Evolutionary conservation across 2,329 filamentous ascomycete genomes (phyloP).

Genomic region (Colletotrichum cereale): DNA sequence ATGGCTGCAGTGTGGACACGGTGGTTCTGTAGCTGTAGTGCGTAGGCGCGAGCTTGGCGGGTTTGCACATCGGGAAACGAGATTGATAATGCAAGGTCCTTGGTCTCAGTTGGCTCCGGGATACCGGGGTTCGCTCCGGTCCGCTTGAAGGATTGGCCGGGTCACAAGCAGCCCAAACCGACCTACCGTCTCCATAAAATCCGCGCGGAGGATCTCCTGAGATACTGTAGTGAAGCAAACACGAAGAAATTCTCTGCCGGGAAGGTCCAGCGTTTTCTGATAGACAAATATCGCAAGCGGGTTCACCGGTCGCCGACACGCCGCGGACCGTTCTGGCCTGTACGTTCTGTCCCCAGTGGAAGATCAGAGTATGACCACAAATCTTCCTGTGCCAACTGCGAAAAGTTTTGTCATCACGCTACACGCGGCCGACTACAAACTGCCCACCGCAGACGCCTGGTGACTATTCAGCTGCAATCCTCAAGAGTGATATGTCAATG

Average conservation of each 20-base stretch:
- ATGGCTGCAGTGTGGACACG: neutral
- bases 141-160: constrained; percentile 20
- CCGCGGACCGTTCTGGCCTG: constrained; percentile 50
- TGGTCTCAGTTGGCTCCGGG: neutral
- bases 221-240: neutral
- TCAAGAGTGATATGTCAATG: constrained; percentile 8
- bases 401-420: constrained; percentile 46
- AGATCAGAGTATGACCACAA: constrained; percentile 72
- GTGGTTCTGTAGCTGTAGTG: no score
- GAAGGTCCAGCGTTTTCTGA: neutral
- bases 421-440: neutral
- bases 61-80: neutral
- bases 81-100: neutral
- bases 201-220: neutral
- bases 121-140: constrained; percentile 14
- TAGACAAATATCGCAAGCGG: constrained; percentile 4
- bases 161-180: neutral
- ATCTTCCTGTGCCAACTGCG: constrained; percentile 66
- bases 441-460: constrained; percentile 51
- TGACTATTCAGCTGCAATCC: constrained; percentile 22
- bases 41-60: neutral
- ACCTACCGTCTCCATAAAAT: constrained; percentile 18
- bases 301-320: constrained; percentile 14
- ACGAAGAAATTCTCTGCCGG: neutral
- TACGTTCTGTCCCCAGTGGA: constrained; percentile 70